A percentile compares a stretch with the other conserved stretches of the same genome.
Conservation (phyloP, 176 grass and related monocot genomes). For the Eremochloa ophiuroides region DNA sequence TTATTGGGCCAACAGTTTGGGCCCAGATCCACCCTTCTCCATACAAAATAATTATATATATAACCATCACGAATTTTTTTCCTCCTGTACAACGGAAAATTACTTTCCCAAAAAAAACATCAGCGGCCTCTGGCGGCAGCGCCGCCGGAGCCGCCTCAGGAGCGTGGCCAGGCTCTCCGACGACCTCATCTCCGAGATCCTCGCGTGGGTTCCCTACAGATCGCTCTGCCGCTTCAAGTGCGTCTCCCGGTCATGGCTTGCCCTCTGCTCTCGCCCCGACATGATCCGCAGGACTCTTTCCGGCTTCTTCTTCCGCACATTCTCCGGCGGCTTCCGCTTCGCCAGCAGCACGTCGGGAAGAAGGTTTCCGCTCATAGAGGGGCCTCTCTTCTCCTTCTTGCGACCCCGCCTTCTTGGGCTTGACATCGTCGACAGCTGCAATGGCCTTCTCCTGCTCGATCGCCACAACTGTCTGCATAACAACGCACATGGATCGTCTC, state of each 20-base stretch:
- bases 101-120: too few relatives aligned
- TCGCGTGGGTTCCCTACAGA: neutral
- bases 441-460: neutral
- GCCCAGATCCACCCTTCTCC: too few relatives aligned
- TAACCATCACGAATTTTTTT: too few relatives aligned
- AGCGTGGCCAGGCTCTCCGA: neutral
- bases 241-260: neutral
- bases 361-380: neutral
- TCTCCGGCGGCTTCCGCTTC: neutral
- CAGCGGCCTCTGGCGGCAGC: too few relatives aligned
- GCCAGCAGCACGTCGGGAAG: neutral
- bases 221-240: slow-evolving; percentile 1
- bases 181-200: neutral
- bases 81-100: too few relatives aligned
- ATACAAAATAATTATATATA: too few relatives aligned
- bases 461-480: neutral
- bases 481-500: neutral
- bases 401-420: rapidly evolving
- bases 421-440: neutral
- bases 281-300: neutral
- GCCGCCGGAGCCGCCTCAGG: neutral
- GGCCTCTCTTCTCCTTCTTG: neutral
- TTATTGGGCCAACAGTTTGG: too few relatives aligned
- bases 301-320: neutral
- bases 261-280: neutral